Evolutionary conservation across 2,329 filamentous ascomycete genomes (phyloP).

Genomic region (Talaromyces piceae): DNA sequence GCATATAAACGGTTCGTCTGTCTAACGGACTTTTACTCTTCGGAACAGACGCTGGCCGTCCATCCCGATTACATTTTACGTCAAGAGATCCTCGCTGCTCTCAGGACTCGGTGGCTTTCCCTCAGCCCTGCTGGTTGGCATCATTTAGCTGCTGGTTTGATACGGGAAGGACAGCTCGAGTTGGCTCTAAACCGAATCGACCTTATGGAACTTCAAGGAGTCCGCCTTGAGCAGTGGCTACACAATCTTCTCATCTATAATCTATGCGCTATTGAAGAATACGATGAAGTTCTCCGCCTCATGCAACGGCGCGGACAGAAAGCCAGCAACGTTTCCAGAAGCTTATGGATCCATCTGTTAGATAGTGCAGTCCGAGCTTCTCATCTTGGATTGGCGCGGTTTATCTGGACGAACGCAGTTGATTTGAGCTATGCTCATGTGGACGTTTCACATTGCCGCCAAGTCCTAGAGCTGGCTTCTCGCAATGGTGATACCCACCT

Average conservation of each 20-base stretch:
- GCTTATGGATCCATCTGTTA: constrained; percentile 65
- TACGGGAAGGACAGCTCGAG: constrained; percentile 78
- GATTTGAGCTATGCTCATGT: constrained; percentile 53
- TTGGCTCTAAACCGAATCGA: constrained; percentile 65
- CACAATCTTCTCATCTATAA: constrained; percentile 69
- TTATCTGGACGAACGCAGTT: constrained; percentile 65
- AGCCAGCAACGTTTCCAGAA: constrained; percentile 42
- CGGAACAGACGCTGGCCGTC: constrained; percentile 58
- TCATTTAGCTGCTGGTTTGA: constrained; percentile 62
- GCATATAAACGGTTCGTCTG: no score
- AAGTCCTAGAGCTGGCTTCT: constrained; percentile 65
- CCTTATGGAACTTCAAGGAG: constrained; percentile 52
- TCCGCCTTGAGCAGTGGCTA: constrained; percentile 61
- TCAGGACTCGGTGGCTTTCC: constrained; percentile 60
- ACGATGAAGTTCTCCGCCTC: constrained; percentile 68
- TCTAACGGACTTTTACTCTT: neutral
- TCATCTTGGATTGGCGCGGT: constrained; percentile 57
- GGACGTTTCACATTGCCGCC: constrained; percentile 56
- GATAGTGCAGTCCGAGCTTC: constrained; percentile 61
- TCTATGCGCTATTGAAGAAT: constrained; percentile 63
- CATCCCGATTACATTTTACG: constrained; percentile 81
- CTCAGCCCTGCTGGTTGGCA: constrained; percentile 57
- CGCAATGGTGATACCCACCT: constrained; percentile 60
- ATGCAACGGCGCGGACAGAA: constrained; percentile 51
- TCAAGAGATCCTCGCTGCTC: constrained; percentile 58